Percentiles rank a stretch among this genome's conserved stretches.
Evolutionary conservation across 306 rosid genomes (phyloP).

Genomic region (Sindora glabra): DNA sequence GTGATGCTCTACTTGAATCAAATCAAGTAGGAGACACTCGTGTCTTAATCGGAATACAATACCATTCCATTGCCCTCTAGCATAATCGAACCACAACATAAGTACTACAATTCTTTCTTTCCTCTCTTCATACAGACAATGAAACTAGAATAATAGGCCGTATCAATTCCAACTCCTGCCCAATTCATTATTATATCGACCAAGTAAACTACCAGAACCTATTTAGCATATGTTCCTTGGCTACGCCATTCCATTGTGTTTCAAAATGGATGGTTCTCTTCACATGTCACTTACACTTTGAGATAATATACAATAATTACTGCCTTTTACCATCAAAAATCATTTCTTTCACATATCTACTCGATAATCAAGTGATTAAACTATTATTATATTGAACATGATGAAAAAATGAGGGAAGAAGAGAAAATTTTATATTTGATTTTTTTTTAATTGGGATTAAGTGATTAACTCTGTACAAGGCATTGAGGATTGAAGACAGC

Average conservation of each 20-base stretch:
- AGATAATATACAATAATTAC: too few relatives aligned
- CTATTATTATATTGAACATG: too few relatives aligned
- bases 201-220: not conserved
- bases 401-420: not conserved
- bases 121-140: not conserved
- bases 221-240: slow-evolving; percentile 3
- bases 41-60: slow-evolving; percentile 32
- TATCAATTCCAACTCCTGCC: slow-evolving; percentile 11
- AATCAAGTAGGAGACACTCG: slow-evolving; percentile 20
- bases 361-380: too few relatives aligned
- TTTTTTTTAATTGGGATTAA: not conserved
- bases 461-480: slow-evolving; percentile 14
- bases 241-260: not conserved
- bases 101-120: not conserved
- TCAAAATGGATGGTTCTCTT: not conserved
- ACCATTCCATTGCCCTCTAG: slow-evolving; percentile 21
- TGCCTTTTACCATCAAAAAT: too few relatives aligned
- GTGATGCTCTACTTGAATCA: slow-evolving; percentile 3
- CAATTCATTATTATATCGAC: not conserved
- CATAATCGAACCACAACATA: not conserved
- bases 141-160: not conserved
- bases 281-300: not conserved
- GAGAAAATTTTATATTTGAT: not conserved
- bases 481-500: not conserved
- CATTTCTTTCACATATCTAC: too few relatives aligned